phyloP scores from a whole-genome alignment of 2,329 filamentous ascomycete genomes.

The Colletotrichum magnum region DNA sequence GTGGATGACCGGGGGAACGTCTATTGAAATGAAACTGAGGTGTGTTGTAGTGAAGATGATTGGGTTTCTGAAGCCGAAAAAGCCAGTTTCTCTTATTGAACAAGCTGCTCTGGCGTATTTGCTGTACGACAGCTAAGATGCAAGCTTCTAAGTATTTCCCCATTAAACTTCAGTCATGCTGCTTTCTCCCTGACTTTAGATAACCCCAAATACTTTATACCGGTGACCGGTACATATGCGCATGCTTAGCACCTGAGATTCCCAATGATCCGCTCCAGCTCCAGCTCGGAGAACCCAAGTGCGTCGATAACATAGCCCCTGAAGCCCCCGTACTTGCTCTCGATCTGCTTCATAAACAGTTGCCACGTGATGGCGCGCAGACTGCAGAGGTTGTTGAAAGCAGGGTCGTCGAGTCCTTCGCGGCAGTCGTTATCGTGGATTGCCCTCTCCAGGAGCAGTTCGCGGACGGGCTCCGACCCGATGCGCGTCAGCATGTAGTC shows the following conservation, averaged over 20 bases:
- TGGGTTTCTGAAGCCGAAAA: too few relatives aligned
- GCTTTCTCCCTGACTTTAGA: too few relatives aligned
- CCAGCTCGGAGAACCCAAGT: not conserved
- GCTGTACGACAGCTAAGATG: too few relatives aligned
- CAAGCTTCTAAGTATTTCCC: too few relatives aligned
- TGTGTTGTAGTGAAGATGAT: too few relatives aligned
- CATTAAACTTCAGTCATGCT: too few relatives aligned
- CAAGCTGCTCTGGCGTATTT: too few relatives aligned
- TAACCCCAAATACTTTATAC: too few relatives aligned
- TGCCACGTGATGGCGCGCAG: slow-evolving; percentile 2
- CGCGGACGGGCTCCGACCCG: slow-evolving; percentile 5
- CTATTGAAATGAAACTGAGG: too few relatives aligned
- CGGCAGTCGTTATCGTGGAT: not conserved
- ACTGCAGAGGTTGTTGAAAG: slow-evolving; percentile 7
- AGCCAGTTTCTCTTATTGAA: too few relatives aligned
- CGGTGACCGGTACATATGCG: not conserved
- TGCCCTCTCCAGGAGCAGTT: not conserved
- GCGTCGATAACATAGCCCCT: not conserved
- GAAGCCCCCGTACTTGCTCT: not conserved
- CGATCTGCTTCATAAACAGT: not conserved
- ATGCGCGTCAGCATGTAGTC: slow-evolving; percentile 10
- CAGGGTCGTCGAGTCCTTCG: not conserved
- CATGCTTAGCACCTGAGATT: not conserved
- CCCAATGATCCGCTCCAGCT: not conserved
- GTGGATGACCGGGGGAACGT: too few relatives aligned